Base-by-base conservation (phyloP, 148 eudicot species). In the Polygonum aviculare region DNA sequence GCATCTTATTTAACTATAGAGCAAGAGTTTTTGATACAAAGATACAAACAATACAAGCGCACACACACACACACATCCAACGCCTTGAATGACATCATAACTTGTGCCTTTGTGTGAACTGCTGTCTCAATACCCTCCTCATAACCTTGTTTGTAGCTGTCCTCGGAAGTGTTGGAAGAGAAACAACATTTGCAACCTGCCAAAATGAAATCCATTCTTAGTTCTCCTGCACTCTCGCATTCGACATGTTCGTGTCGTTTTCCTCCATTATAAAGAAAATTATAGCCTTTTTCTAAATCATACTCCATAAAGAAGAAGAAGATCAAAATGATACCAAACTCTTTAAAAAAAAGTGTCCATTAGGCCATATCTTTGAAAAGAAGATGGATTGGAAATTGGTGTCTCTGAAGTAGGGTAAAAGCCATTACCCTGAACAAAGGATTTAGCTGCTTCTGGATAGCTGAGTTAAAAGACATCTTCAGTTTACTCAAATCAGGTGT, bases 101-200 rank as follows among this genome's bases (percentile, higher is more conserved):
- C 44, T 44, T 67, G 45, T 67, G 44, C 71, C 71, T 67, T 72
- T 85, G 85, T 75, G 87, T 77, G 16, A 92, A 78, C 79, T 90
- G 91, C 74, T 95, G 88, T 52, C 98, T 76, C 77, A 95, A 79
- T 71, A 95, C 92, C 87, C 97, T 88, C 81, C 98, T 86, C 98
- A 95, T 92, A 16, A 95, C 97, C 83, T 95, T 95, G 80, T 89
- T 95, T 41, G 92, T 89, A 3, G 98, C 98, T 33, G 98, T 95
- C 82, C 98, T 85, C 8, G 98, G 98, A 78, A 95, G 97, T 47
- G 92, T 85, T 2, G 90, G 72, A 36, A 88, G 74, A 12, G 80
- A 69, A 19, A 89, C 86, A 0, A 92, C 83, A 19, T 51, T 78
- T 10, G 89, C 87, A 75, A 92, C 96, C 98, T 95, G 87, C 79